Evolutionary conservation across 1,284 basidiomycete genomes (phyloP).

Genomic region (Golubevia sp.): DNA sequence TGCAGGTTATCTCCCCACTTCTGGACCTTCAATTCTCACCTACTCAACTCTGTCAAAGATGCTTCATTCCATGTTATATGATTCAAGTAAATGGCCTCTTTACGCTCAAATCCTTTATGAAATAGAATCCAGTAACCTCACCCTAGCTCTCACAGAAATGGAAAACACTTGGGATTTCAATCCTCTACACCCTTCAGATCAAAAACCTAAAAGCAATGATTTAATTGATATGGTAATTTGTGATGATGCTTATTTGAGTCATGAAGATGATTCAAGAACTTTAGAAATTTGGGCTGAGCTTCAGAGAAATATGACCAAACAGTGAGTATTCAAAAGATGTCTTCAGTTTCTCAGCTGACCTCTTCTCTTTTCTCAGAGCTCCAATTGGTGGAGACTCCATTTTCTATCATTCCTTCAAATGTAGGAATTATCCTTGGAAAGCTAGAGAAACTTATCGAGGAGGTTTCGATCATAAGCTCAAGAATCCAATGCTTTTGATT

Average conservation of each 20-base stretch:
- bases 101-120: constrained; percentile 11
- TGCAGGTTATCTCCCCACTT: constrained; percentile 8
- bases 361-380: constrained; percentile 5
- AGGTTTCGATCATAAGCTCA: constrained; percentile 12
- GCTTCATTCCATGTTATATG: constrained; percentile 19
- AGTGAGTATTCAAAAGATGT: too few species aligned
- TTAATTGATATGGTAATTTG: constrained; percentile 19
- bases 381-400: constrained; percentile 20
- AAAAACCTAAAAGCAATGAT: constrained; percentile 13
- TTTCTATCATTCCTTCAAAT: constrained; percentile 24
- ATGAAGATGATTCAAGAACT: constrained; percentile 7
- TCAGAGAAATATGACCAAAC: constrained; percentile 15
- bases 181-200: neutral
- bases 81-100: constrained; percentile 8
- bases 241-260: constrained; percentile 15
- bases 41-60: constrained; percentile 18
- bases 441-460: constrained; percentile 24
- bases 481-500: constrained; percentile 18
- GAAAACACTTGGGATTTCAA: constrained; percentile 21
- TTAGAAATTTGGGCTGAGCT: constrained; percentile 16
- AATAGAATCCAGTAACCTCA: constrained; percentile 13
- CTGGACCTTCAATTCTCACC: constrained; percentile 19
- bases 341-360: too few species aligned
- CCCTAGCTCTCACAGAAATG: constrained; percentile 8
- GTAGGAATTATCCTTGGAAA: constrained; percentile 15